Evolutionary conservation across 2,329 filamentous ascomycete genomes (phyloP), one percentile per base, ranked within the genome.

Genomic region (Ceratocystis harringtonii): DNA sequence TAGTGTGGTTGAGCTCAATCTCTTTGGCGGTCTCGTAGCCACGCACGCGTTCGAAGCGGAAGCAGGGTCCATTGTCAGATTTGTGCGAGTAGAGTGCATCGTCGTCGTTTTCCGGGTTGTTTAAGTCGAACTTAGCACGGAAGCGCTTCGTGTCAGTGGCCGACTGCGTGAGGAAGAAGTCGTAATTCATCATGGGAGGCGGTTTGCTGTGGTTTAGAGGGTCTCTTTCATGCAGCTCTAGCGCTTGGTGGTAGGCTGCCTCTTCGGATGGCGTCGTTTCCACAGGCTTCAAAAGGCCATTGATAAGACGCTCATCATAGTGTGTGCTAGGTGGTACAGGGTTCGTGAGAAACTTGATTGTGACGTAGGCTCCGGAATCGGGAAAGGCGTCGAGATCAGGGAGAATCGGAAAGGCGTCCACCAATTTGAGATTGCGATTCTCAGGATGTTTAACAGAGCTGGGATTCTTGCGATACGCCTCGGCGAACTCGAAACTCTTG

Each of bases 381-480:
- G 85, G 84, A 76, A 87, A 86, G n/a, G 84, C 81, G 67, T 86
- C 82, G 52, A 85, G 78, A 70, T 88, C 85, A 5, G 85, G 85
- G 19, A 88, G 74, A 48, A 88, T 74, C 32, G 84, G 84, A 68
- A 79, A 81, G 19, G 81, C 80, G 55, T 85, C 81, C 17, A 85
- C 78, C 2, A 86, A 75, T 70, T 80, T 81, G 67, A 86, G 73
- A 69, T 82, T 72, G 70, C 77, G 80, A 74, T 84, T 85, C 61
- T 78, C 78, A 3, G 82, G 84, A 71, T 86, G 84, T 70, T 78
- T 80, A 68, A 85, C 76, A 50, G 78, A 76, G 68, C 74, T 78
- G 68, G 77, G 77, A 68, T 84, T 80, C 72, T 80, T 80, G 65
- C 84, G 75, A 52, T 81, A 79, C 50, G 77, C 73, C 68, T 79